Conservation (phyloP, 1,284 basidiomycete species). For the Austroboletus niveus region DNA sequence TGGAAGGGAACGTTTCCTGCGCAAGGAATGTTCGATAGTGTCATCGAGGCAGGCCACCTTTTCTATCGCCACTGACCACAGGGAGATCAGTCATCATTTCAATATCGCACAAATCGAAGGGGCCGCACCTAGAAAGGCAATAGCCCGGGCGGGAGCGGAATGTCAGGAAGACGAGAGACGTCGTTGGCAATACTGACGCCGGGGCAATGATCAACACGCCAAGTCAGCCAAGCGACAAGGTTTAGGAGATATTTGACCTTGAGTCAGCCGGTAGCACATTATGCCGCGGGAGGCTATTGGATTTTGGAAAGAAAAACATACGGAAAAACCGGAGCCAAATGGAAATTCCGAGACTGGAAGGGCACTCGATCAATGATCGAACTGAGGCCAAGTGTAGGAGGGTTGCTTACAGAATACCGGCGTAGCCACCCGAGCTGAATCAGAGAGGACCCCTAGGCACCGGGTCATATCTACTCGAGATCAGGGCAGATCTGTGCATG, state of each 20-base stretch:
- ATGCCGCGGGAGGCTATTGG: too few relatives aligned
- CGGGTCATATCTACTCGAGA: slow-evolving; percentile 6
- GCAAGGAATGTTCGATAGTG: slow-evolving; percentile 29
- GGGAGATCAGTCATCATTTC: slow-evolving; percentile 34
- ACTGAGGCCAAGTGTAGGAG: neutral
- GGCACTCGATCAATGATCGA: slow-evolving; percentile 26
- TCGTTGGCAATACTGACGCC: neutral
- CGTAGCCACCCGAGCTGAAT: neutral
- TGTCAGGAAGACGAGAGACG: neutral
- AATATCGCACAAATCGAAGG: slow-evolving; percentile 25
- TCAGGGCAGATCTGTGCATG: neutral
- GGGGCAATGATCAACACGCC: slow-evolving; percentile 17
- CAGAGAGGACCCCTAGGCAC: slow-evolving; percentile 12
- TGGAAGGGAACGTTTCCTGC: slow-evolving; percentile 27
- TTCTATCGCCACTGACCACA: slow-evolving; percentile 30
- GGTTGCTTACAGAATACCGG: neutral
- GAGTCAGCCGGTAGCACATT: slow-evolving; percentile 3
- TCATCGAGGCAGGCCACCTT: slow-evolving; percentile 22
- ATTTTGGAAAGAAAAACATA: slow-evolving; percentile 2
- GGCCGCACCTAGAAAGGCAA: slow-evolving; percentile 29
- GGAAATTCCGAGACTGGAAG: slow-evolving; percentile 17
- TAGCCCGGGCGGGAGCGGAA: slow-evolving; percentile 12
- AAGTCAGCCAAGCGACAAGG: slow-evolving; percentile 8
- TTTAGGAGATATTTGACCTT: neutral
- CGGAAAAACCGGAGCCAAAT: slow-evolving; percentile 7